Evolutionary conservation across 805 yeast genomes (phyloP), one percentile per base, ranked within the genome.

Genomic region (Myxozyma vanderwaltii): DNA sequence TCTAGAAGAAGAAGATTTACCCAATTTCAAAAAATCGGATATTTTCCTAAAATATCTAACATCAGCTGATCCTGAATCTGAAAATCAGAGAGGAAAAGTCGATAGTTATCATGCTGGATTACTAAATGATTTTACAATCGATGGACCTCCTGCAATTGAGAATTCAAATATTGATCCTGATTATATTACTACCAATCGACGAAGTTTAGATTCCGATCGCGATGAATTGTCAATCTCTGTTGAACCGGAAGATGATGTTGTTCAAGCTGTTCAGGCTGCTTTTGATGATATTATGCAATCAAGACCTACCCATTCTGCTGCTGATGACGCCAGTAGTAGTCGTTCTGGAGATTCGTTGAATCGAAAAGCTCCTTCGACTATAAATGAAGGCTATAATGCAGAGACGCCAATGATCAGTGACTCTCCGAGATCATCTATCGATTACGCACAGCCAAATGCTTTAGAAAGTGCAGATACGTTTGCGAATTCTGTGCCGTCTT

Each of bases 251-350:
- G 66, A 65, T 13, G 63, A 59, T 29, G 85, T 81, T 0, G 71
- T 84, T 4, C 75, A 77, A 53, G 89, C 89, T 0, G 87, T 86
- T 19, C 88, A 85, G 67, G 84, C 82, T 68, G 90, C 88, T 2
- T 78, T 86, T 56, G 80, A 79, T 27, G 82, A 84, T 62, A 85
- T 86, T 29, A 69, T 72, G 69, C 68, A 64, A 27, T 58, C 61
- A 27, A 46, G 57, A 31, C 64, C 64, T 8, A 29, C 29, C 15
- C 24, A 31, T n/a, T 40, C 52, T 4, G 41, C 56, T 13, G 50
- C 46, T 1, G 64, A 57, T 33, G 64, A 61, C 24, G 56, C 61
- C 15, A 58, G 62, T 26, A 61, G 64, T 46, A 57, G 48, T 29
- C 31, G 38, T 5, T 57, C 61, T 2, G 59, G 48, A 4, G 19